These are phyloP conservation scores for Pyrenula massariospora DNA, from an alignment of 495 filamentous ascomycete species.

Conservation along the genomic window DNA sequence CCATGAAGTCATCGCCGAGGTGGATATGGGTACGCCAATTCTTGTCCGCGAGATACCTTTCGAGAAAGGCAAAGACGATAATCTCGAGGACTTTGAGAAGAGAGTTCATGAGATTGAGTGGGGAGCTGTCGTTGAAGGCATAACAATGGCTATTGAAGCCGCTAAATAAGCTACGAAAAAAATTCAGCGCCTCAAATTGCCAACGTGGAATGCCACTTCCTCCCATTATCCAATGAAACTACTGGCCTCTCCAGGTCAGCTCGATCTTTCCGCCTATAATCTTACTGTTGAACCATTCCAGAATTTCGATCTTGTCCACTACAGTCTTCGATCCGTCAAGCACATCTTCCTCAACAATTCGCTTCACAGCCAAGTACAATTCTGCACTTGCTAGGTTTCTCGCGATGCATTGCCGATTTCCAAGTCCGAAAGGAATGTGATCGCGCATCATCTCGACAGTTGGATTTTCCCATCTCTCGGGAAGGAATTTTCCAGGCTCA, in stretches of 20 bases:
- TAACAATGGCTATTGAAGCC: conserved; percentile 43
- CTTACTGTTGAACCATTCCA: conserved; percentile 39
- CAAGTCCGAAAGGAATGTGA: conserved; percentile 36
- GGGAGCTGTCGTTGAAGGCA: conserved; percentile 55
- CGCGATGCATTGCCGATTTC: conserved; percentile 37
- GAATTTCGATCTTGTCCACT: conserved; percentile 25
- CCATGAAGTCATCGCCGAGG: conserved; percentile 75
- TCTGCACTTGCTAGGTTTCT: conserved; percentile 31
- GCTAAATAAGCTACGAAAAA: conserved; percentile 14
- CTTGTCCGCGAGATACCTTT: conserved; percentile 61
- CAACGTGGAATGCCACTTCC: too few species aligned
- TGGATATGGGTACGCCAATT: conserved; percentile 71
- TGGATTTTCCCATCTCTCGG: conserved; percentile 36
- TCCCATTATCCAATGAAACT: too few species aligned
- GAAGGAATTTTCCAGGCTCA: conserved; percentile 27
- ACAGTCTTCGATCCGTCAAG: conserved; percentile 25
- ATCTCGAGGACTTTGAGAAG: conserved; percentile 50
- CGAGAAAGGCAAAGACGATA: conserved; percentile 46
- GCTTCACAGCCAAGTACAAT: conserved; percentile 22
- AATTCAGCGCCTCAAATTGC: too few species aligned
- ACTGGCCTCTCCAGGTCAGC: conserved; percentile 2
- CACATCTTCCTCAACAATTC: conserved; percentile 23
- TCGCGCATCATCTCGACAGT: conserved; percentile 25
- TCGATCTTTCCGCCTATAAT: conserved; percentile 17
- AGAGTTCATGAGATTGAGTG: conserved; percentile 65